Evolutionary conservation across 441 rosid genomes (phyloP).

Genomic region (Jatropha multifida): DNA sequence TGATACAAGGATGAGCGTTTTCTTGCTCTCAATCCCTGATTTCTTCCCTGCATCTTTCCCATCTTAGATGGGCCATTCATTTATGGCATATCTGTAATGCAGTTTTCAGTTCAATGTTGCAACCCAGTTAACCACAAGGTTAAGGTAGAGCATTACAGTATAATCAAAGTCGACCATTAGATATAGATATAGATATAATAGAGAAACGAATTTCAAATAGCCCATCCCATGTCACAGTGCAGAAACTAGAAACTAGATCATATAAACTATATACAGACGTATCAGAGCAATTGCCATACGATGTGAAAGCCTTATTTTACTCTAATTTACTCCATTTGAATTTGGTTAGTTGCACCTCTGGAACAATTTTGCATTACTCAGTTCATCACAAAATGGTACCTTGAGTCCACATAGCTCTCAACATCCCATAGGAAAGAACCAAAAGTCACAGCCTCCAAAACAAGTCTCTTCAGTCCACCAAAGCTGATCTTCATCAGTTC

Average conservation of each 20-base stretch:
- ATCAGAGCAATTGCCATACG: slow-evolving; percentile 11
- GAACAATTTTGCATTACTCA: slow-evolving; percentile 24
- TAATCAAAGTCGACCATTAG: too few relatives aligned
- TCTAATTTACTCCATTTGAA: slow-evolving; percentile 8
- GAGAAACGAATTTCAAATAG: neutral
- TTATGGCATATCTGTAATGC: too few relatives aligned
- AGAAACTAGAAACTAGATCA: neutral
- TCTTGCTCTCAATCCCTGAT: too few relatives aligned
- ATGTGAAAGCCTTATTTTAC: slow-evolving; percentile 18
- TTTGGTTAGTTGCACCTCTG: slow-evolving; percentile 19
- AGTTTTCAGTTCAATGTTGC: too few relatives aligned
- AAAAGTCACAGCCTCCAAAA: slow-evolving; percentile 89
- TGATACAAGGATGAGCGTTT: too few relatives aligned
- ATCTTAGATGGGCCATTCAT: too few relatives aligned
- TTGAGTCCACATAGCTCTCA: slow-evolving; percentile 83
- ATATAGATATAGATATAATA: neutral
- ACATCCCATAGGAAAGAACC: slow-evolving; percentile 97
- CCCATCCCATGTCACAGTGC: neutral
- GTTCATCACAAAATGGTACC: slow-evolving; percentile 77
- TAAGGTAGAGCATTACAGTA: too few relatives aligned
- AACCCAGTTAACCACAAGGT: too few relatives aligned
- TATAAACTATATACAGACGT: slow-evolving; percentile 22
- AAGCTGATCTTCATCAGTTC: slow-evolving; percentile 78
- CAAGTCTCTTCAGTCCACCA: slow-evolving; percentile 82
- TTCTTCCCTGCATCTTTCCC: too few relatives aligned